A percentile compares a stretch with the other conserved stretches of the same genome.
phyloP scores from a whole-genome alignment of 2,329 filamentous ascomycete species.

The Pseudogymnoascus sp. region DNA sequence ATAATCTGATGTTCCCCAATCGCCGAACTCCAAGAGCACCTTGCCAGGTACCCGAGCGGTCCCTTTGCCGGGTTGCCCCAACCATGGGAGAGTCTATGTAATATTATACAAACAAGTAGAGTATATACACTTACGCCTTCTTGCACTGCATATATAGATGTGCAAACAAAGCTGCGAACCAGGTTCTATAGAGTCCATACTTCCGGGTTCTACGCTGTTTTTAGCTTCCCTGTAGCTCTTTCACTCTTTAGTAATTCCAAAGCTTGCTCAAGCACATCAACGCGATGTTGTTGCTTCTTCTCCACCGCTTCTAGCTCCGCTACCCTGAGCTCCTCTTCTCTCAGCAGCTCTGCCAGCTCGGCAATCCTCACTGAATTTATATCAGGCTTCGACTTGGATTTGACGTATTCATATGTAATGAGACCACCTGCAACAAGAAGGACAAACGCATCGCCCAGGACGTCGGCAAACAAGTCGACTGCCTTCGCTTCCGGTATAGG shows the following conservation, averaged over 20 bases:
- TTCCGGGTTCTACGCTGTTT: neutral
- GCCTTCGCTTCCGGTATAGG: slow-evolving; percentile 57
- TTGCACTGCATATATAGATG: neutral
- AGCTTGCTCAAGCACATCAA: slow-evolving; percentile 27
- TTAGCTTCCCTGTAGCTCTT: slow-evolving; percentile 19
- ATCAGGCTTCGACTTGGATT: slow-evolving; percentile 53
- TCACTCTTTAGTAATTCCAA: slow-evolving; percentile 24
- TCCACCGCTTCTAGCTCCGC: slow-evolving; percentile 46
- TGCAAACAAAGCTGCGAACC: neutral
- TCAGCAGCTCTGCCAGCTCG: slow-evolving; percentile 45
- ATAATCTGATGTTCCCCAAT: neutral
- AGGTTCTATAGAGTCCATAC: neutral
- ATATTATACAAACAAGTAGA: slow-evolving; percentile 5
- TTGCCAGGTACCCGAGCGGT: neutral
- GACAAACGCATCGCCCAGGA: slow-evolving; percentile 57
- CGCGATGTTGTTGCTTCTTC: slow-evolving; percentile 20
- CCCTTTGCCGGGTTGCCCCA: neutral
- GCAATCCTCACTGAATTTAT: slow-evolving; percentile 46
- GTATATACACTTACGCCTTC: neutral
- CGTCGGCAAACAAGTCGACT: slow-evolving; percentile 60
- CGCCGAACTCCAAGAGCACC: neutral
- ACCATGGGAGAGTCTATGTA: neutral
- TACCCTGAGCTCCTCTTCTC: slow-evolving; percentile 43
- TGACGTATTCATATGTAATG: slow-evolving; percentile 56
- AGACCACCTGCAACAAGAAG: slow-evolving; percentile 49